Evolutionary conservation across 306 rosid species (phyloP).

Genomic region (Echinosophora koreensis): DNA sequence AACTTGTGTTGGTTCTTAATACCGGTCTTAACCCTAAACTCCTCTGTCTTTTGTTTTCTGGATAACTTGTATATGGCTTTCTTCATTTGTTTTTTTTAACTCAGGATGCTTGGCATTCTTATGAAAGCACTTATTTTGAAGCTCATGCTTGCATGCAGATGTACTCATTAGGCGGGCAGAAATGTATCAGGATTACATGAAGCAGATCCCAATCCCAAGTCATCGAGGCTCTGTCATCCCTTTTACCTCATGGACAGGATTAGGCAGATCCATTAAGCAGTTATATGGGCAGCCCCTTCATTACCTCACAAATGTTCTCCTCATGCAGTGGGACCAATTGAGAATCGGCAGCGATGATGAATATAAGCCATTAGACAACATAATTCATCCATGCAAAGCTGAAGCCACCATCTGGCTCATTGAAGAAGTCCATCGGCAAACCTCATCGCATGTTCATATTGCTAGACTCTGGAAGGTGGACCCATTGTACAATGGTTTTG

Average conservation of each 20-base stretch:
- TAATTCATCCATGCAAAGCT: constrained; percentile 89
- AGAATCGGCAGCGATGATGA: constrained; percentile 76
- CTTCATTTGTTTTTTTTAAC: neutral
- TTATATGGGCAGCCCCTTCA: constrained; percentile 90
- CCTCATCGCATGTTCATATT: constrained; percentile 72
- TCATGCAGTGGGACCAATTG: constrained; percentile 87
- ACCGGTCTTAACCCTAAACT: neutral
- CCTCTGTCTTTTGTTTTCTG: constrained; percentile 2
- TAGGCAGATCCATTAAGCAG: constrained; percentile 84
- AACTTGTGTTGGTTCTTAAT: neutral
- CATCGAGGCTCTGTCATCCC: constrained; percentile 85
- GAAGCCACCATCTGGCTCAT: constrained; percentile 87
- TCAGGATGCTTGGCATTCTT: constrained; percentile 18
- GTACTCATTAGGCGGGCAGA: constrained; percentile 73
- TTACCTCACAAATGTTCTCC: constrained; percentile 86
- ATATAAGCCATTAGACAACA: constrained; percentile 66
- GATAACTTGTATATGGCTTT: constrained; percentile 2
- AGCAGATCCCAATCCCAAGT: constrained; percentile 77
- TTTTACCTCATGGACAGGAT: constrained; percentile 82
- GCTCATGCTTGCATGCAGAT: constrained; percentile 51
- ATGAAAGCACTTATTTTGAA: constrained; percentile 11
- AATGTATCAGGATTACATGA: constrained; percentile 96
- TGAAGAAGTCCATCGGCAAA: constrained; percentile 90
- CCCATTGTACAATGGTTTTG: constrained; percentile 66
- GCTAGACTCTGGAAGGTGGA: constrained; percentile 81